Conservation (phyloP, 768 basidiomycete genomes). For the Harrya chromipes region DNA sequence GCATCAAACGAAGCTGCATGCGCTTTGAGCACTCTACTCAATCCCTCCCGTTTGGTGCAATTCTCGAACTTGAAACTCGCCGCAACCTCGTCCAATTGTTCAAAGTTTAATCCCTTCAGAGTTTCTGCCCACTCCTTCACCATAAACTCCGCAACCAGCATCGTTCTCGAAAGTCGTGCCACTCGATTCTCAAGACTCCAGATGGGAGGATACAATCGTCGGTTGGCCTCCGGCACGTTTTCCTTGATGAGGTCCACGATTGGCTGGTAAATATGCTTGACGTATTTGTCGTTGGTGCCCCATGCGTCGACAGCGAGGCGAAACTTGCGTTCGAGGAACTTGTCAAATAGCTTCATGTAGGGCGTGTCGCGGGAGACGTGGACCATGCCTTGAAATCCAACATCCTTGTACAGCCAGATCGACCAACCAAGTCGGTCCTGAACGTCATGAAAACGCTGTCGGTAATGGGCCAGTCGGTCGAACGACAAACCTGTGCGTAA, state of each 20-base stretch:
- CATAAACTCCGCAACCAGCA: constrained; percentile 67
- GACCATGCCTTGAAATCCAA: constrained; percentile 84
- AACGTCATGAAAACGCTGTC: too few relatives aligned
- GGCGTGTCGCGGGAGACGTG: constrained; percentile 64
- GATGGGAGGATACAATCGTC: constrained; percentile 61
- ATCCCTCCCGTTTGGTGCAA: constrained; percentile 63
- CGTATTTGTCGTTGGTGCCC: constrained; percentile 62
- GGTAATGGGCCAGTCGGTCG: neutral
- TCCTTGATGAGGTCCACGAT: constrained; percentile 61
- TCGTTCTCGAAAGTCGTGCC: constrained; percentile 59
- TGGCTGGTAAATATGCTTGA: constrained; percentile 61
- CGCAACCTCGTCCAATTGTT: constrained; percentile 68
- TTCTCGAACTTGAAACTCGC: constrained; percentile 68
- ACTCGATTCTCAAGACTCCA: constrained; percentile 59
- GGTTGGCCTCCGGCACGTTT: constrained; percentile 45
- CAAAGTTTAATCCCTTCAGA: constrained; percentile 54
- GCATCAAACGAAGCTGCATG: constrained; percentile 29
- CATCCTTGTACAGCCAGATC: constrained; percentile 87
- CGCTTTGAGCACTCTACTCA: constrained; percentile 54
- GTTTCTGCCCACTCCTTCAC: constrained; percentile 72
- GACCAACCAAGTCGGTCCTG: constrained; percentile 72
- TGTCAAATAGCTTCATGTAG: constrained; percentile 65
- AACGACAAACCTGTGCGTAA: constrained; percentile 50
- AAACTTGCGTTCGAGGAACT: constrained; percentile 76
- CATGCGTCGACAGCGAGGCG: constrained; percentile 73